Evolutionary conservation across 345 rosid genomes (phyloP).

Genomic region (Zanthoxylum bungeanum): DNA sequence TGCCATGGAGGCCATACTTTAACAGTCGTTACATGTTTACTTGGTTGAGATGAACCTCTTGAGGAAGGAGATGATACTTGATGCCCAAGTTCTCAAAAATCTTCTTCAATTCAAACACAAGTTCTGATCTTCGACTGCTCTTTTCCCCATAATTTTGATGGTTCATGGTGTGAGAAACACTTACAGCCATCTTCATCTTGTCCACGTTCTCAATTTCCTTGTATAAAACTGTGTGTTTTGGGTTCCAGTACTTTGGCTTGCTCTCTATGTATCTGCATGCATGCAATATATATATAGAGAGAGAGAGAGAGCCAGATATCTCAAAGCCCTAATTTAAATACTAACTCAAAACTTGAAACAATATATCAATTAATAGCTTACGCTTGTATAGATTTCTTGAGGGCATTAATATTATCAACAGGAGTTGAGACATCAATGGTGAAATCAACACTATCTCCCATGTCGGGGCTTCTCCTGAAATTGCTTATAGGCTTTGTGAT

Average conservation of each 20-base stretch:
- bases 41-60: slow-evolving; percentile 40
- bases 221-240: slow-evolving; percentile 39
- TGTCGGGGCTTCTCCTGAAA: slow-evolving; percentile 56
- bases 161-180: slow-evolving; percentile 58
- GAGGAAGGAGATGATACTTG: slow-evolving; percentile 55
- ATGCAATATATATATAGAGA: not conserved
- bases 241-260: slow-evolving; percentile 59
- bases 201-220: slow-evolving; percentile 54
- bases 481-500: slow-evolving; percentile 59
- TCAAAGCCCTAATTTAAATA: no score
- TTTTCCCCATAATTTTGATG: slow-evolving; percentile 58
- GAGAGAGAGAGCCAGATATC: no score
- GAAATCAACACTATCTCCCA: slow-evolving; percentile 49
- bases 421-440: slow-evolving; percentile 46
- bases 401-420: slow-evolving; percentile 42
- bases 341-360: not conserved
- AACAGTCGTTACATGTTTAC: no score
- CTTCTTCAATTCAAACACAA: slow-evolving; percentile 48
- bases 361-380: slow-evolving; percentile 21
- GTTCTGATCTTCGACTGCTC: slow-evolving; percentile 41
- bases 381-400: slow-evolving; percentile 53
- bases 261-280: slow-evolving; percentile 47
- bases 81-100: slow-evolving; percentile 49
- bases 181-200: slow-evolving; percentile 40
- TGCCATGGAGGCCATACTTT: no score